phyloP scores from a whole-genome alignment of 768 basidiomycete genomes.

The Lanmaoa rubissima region DNA sequence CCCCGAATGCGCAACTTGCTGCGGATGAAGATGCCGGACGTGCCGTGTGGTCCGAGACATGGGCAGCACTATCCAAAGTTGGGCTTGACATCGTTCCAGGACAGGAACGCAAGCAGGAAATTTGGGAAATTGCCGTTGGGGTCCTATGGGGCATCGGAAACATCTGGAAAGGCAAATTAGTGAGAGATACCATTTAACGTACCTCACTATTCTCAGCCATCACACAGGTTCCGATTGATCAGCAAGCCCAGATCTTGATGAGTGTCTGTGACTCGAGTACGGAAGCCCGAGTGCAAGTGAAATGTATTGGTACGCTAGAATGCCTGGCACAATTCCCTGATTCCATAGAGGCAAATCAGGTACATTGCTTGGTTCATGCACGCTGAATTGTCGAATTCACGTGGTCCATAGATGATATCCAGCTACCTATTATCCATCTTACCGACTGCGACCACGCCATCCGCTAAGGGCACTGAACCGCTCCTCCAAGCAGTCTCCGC shows the following conservation, averaged over 20 bases:
- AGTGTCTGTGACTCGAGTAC: slow-evolving; percentile 56
- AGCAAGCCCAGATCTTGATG: slow-evolving; percentile 64
- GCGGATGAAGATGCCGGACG: slow-evolving; percentile 49
- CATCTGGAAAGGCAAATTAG: slow-evolving; percentile 68
- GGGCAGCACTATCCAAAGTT: slow-evolving; percentile 57
- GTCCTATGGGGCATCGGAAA: slow-evolving; percentile 87
- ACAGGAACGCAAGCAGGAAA: slow-evolving; percentile 66
- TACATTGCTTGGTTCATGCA: slow-evolving; percentile 28
- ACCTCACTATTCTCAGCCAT: slow-evolving; percentile 6
- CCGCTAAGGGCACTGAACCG: slow-evolving; percentile 57
- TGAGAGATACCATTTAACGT: slow-evolving; percentile 30
- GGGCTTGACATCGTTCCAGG: slow-evolving; percentile 60
- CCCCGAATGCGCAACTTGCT: slow-evolving; percentile 40
- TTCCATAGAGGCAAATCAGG: slow-evolving; percentile 55
- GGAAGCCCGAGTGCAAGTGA: slow-evolving; percentile 60
- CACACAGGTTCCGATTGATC: slow-evolving; percentile 51
- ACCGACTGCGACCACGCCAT: slow-evolving; percentile 39
- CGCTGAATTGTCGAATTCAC: not conserved
- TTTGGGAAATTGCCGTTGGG: slow-evolving; percentile 79
- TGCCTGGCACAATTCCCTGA: slow-evolving; percentile 71
- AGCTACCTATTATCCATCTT: slow-evolving; percentile 65
- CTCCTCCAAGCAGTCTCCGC: slow-evolving; percentile 78
- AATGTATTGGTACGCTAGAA: slow-evolving; percentile 84
- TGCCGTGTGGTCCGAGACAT: slow-evolving; percentile 62
- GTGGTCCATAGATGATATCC: slow-evolving; percentile 52